Evolutionary conservation across 192 early-diverging fungal genomes (phyloP).

Genomic region (Backusella westeae): DNA sequence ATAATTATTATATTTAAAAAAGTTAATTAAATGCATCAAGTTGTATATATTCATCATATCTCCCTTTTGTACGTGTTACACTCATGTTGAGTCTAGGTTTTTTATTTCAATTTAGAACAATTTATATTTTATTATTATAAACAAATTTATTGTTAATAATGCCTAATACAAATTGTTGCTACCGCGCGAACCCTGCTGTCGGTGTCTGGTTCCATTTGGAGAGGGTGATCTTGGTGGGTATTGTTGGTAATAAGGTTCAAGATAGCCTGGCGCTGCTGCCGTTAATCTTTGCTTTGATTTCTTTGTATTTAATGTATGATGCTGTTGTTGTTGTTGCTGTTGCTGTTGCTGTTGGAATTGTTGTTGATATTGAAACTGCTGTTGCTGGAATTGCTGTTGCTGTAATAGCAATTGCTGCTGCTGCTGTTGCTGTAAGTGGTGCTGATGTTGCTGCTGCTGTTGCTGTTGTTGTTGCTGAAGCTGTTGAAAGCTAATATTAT

Average conservation of each 20-base stretch:
- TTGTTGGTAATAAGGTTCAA: neutral
- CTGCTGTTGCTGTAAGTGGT: neutral
- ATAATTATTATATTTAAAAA: neutral
- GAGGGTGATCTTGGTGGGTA: neutral
- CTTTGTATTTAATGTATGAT: neutral
- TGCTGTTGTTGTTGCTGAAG: conserved; percentile 19
- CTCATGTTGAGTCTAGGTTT: neutral
- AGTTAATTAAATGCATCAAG: neutral
- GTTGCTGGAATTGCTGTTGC: conserved; percentile 11
- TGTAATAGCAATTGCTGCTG: neutral
- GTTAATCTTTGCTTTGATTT: neutral
- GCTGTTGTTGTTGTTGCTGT: neutral
- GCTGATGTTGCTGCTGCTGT: no score
- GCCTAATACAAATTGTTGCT: neutral
- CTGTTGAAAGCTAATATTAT: conserved; percentile 30
- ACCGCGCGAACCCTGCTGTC: neutral
- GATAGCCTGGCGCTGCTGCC: neutral
- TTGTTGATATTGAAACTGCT: neutral
- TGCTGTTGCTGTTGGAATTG: neutral
- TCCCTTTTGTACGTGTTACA: neutral
- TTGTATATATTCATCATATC: neutral
- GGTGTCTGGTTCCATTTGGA: neutral
- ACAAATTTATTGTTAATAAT: neutral
- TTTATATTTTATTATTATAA: neutral
- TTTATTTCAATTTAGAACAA: neutral